Evolutionary conservation across 177 flowering plant species (phyloP), one percentile per base, ranked within the genome.

Genomic region (Tripterygium wilfordii): DNA sequence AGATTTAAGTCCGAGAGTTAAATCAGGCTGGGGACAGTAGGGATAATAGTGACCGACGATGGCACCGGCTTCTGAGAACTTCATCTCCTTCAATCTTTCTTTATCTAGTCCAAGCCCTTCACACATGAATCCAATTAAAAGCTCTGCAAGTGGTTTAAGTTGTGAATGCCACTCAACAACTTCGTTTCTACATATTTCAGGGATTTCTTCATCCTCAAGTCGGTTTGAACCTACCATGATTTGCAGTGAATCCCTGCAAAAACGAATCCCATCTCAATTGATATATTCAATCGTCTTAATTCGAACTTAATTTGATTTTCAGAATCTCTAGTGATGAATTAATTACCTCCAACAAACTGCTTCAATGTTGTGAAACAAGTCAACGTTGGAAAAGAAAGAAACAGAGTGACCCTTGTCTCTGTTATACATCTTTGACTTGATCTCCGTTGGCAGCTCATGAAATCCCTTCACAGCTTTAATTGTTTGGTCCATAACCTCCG

Each of bases 11-110:
- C 95, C 91, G 7, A 74, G 53, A 17, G 95, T 86, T 31, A 62
- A 62, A 47, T 79, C 79, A 0, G 95, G 78, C 61, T 80, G 65
- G 0, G 85, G 95, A 37, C 95, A 85, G 20, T 45, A 45, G 5
- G 95, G 97, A 41, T 83, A 88, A 54, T 76, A 79, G 27, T 85
- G 81, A 1, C 64, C 75, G 31, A 54, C 83, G 76, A 76, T 29
- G 1, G 37, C 4, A 49, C 69, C 61, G 21, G 57, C 65, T n/a
- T 66, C 81, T 54, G 55, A 45, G 39, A 65, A 77, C 1, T 68
- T 42, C 70, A 71, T 16, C 16, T 70, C 72, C 64, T 68, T 71
- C 59, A 83, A 61, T 60, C 40, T 69, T 5, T 45, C 65, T 1
- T 19, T 12, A 5, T 54, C 52, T 58, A 82, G 35, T n/a, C 96